phyloP scores from a whole-genome alignment of 2,329 filamentous ascomycete species.

The Pseudocercospora eumusae region DNA sequence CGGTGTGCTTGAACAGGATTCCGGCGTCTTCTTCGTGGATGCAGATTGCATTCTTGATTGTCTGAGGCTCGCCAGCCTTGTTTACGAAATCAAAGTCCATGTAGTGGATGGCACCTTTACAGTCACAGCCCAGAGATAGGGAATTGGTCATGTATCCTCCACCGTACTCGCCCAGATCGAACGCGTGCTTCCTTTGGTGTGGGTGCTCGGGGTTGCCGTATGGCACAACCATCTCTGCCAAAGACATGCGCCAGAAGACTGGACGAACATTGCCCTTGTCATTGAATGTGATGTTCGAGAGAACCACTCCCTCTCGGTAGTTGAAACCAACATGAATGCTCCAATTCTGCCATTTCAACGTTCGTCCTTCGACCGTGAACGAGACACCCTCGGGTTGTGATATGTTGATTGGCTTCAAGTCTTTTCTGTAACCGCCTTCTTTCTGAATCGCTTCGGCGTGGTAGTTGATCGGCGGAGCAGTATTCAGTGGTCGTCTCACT shows the following conservation, averaged over 20 bases:
- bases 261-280: slow-evolving; percentile 75
- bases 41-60: slow-evolving; percentile 91
- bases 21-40: slow-evolving; percentile 93
- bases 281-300: slow-evolving; percentile 87
- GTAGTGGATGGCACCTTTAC: slow-evolving; percentile 89
- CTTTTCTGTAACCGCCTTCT: slow-evolving; percentile 72
- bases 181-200: slow-evolving; percentile 76
- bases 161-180: slow-evolving; percentile 78
- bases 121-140: slow-evolving; percentile 75
- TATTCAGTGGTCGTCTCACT: slow-evolving; percentile 72
- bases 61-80: slow-evolving; percentile 66
- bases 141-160: slow-evolving; percentile 83
- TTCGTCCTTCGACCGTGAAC: slow-evolving; percentile 73
- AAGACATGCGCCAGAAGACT: slow-evolving; percentile 83
- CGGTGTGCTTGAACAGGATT: slow-evolving; percentile 83
- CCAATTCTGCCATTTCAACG: slow-evolving; percentile 90
- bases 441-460: slow-evolving; percentile 70
- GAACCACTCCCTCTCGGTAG: slow-evolving; percentile 85
- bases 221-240: slow-evolving; percentile 92
- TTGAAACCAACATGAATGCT: slow-evolving; percentile 92
- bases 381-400: slow-evolving; percentile 87
- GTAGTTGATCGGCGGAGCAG: slow-evolving; percentile 75
- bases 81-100: slow-evolving; percentile 86
- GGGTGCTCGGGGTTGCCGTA: slow-evolving; percentile 80
- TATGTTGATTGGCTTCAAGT: slow-evolving; percentile 84